These are phyloP conservation scores for Fusarium sp. DNA, from an alignment of 2,329 filamentous ascomycete species.

Conservation along the genomic window DNA sequence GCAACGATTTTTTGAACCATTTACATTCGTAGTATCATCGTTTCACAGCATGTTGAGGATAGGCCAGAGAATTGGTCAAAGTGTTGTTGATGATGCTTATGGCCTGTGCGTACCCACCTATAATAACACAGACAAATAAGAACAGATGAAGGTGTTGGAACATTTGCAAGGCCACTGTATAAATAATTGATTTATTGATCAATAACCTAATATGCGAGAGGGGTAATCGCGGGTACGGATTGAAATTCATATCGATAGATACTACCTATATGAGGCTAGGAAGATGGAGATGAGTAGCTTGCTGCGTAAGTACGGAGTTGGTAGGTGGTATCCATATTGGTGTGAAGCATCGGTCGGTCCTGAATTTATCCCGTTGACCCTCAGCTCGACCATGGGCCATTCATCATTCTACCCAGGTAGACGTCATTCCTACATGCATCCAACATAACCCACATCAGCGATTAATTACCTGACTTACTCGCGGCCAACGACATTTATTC, in stretches of 20 bases:
- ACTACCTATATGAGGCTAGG: too few relatives aligned
- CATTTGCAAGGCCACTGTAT: too few relatives aligned
- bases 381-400: conserved; percentile 34
- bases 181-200: neutral
- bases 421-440: conserved; percentile 47
- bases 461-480: conserved; percentile 14
- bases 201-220: neutral
- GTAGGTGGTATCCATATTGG: neutral
- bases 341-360: conserved; percentile 24
- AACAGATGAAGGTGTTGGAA: too few relatives aligned
- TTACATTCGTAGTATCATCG: neutral
- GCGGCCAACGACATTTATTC: conserved; percentile 13
- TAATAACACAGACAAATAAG: too few relatives aligned
- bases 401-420: conserved; percentile 36
- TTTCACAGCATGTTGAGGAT: neutral
- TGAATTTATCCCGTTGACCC: conserved; percentile 39
- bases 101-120: neutral
- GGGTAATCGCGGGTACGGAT: too few relatives aligned
- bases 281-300: neutral
- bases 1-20: neutral
- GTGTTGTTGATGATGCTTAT: neutral
- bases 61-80: neutral
- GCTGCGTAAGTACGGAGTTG: too few relatives aligned
- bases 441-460: conserved; percentile 38
- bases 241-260: too few relatives aligned